Evolutionary conservation across 805 yeast genomes (phyloP).

Genomic region (Schwanniomyces vanrijiae): DNA sequence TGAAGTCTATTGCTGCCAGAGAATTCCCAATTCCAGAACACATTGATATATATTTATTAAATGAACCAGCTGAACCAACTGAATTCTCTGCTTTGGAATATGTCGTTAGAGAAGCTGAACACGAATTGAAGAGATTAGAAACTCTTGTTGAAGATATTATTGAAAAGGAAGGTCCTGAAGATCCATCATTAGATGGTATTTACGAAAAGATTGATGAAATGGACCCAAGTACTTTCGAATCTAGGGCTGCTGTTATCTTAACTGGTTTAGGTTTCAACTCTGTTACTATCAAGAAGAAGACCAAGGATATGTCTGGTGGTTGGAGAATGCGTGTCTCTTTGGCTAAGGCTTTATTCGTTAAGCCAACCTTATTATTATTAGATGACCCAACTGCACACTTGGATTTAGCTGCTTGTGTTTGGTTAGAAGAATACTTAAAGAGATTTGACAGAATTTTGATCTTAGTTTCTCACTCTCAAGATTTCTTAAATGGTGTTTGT

Average conservation of each 20-base stretch:
- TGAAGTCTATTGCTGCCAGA: conserved; percentile 91
- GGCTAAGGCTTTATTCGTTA: conserved; percentile 96
- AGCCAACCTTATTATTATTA: conserved; percentile 89
- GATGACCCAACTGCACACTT: conserved; percentile 99
- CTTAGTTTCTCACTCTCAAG: conserved; percentile 96
- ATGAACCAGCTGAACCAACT: conserved; percentile 96
- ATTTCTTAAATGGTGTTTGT: conserved; percentile 99
- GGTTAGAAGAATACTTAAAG: conserved; percentile 98
- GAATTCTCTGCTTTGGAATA: conserved; percentile 91
- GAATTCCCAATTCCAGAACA: conserved; percentile 93
- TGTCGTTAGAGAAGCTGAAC: conserved; percentile 95
- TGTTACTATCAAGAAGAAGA: conserved; percentile 83
- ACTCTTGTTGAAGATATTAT: conserved; percentile 86
- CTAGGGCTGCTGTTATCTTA: conserved; percentile 92
- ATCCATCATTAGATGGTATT: conserved; percentile 76
- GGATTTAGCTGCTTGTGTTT: conserved; percentile 98
- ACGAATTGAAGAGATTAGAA: conserved; percentile 87
- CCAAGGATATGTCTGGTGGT: conserved; percentile 99
- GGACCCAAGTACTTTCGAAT: conserved; percentile 96
- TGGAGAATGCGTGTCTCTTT: conserved; percentile 99
- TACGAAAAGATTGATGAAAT: conserved; percentile 94
- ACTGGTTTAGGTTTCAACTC: conserved; percentile 96
- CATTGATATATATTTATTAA: conserved; percentile 88
- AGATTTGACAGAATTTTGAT: conserved; percentile 91
- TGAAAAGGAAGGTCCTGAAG: conserved; percentile 92